Evolutionary conservation across 306 rosid species (phyloP).

Genomic region (Myrica gale): DNA sequence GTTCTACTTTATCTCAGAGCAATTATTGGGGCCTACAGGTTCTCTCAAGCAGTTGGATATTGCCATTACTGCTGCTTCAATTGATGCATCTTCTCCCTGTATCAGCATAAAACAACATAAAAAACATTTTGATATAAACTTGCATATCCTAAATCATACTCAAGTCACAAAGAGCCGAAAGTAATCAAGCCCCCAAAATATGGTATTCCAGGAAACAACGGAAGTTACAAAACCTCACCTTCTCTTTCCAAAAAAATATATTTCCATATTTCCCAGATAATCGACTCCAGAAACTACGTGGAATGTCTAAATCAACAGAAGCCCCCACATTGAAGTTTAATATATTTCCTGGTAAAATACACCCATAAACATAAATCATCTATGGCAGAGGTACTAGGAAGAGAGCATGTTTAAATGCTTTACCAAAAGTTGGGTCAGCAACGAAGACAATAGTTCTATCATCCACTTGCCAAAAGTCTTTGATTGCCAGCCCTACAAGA

Average conservation of each 20-base stretch:
- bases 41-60: conserved; percentile 87
- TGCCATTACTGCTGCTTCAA: conserved; percentile 90
- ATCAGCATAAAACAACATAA: conserved; percentile 18
- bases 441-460: conserved; percentile 94
- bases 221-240: conserved; percentile 37
- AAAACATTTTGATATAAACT: not conserved
- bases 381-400: conserved; percentile 8
- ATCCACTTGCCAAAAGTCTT: conserved; percentile 95
- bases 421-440: conserved; percentile 99
- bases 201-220: not conserved
- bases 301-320: conserved; percentile 77
- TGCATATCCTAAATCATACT: not conserved
- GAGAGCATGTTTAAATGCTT: conserved; percentile 1
- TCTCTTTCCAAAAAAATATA: conserved; percentile 94
- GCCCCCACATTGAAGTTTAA: conserved; percentile 93
- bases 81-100: conserved; percentile 94
- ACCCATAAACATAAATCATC: conserved; percentile 13
- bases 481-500: conserved; percentile 79
- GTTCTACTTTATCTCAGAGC: conserved; percentile 77
- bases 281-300: conserved; percentile 97
- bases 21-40: conserved; percentile 75
- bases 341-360: conserved; percentile 68
- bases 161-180: not conserved
- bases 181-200: not conserved
- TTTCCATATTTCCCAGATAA: conserved; percentile 93